Evolutionary conservation across 2,329 filamentous ascomycete genomes (phyloP).

Genomic region (Aspergillus carbonarius): DNA sequence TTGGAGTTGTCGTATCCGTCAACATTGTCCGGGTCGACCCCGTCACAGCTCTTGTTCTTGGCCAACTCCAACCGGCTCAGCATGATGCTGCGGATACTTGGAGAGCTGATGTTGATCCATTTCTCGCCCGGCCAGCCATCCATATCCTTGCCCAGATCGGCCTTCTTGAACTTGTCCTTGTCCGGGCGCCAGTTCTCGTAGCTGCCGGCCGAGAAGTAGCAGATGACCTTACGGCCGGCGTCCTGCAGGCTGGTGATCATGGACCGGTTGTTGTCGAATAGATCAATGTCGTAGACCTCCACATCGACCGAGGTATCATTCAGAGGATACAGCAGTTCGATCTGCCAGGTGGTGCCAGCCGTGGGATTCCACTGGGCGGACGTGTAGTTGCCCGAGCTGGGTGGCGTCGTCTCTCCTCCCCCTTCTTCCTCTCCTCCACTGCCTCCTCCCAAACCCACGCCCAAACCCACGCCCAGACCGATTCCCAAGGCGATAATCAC

Average conservation of each 20-base stretch:
- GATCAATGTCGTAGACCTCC: conserved; percentile 61
- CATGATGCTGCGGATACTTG: conserved; percentile 66
- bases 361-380: conserved; percentile 53
- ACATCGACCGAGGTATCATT: conserved; percentile 52
- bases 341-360: conserved; percentile 60
- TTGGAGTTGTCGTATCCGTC: conserved; percentile 67
- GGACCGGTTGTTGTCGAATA: conserved; percentile 53
- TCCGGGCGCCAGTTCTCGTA: conserved; percentile 66
- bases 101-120: conserved; percentile 63
- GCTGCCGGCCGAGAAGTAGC: conserved; percentile 72
- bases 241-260: conserved; percentile 51
- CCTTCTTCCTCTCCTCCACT: conserved; percentile 24
- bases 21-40: conserved; percentile 70
- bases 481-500: conserved; percentile 52
- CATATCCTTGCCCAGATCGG: conserved; percentile 59
- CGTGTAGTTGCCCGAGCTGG: conserved; percentile 21
- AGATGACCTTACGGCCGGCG: conserved; percentile 63
- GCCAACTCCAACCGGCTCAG: conserved; percentile 59
- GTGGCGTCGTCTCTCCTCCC: conserved; percentile 24
- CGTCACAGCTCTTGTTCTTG: conserved; percentile 62
- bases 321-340: conserved; percentile 50
- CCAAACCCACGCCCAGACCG: conserved; percentile 58
- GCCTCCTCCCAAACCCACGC: conserved; percentile 28
- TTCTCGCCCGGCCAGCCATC: conserved; percentile 66
- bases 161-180: conserved; percentile 51